Evolutionary conservation across 2,329 filamentous ascomycete genomes (phyloP), one percentile per base, ranked within the genome.

Genomic region (Cladobotryum mycophilum): DNA sequence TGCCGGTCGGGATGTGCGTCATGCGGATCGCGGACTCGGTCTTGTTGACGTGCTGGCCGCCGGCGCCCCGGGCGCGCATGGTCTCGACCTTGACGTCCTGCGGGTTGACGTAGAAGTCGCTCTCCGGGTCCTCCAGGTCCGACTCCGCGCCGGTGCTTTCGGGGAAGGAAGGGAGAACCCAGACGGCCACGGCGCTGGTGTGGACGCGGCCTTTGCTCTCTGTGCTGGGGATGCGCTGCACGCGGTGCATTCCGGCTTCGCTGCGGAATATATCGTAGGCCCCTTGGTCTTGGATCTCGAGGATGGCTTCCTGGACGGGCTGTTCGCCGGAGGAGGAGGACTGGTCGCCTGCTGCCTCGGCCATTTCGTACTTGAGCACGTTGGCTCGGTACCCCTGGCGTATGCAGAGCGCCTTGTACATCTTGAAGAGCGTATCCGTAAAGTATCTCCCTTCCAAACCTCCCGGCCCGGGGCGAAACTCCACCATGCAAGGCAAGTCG

Each of bases 31-130:
- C 93, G 30, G 89, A 96, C 72, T 99, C 93, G 0, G 93, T 99
- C 67, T 92, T 96, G 72, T 99, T 99, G 65, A 99, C 93, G 70
- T 99, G 93, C 72, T 99, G 93, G 1, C 93, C 93, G 33, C 93
- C 93, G 0, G 93, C 92, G 53, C 93, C 93, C 42, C 89, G 77
- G 0, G 93, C 90, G 14, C 91, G 81, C 91, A 97, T 96, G 54
- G 90, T 89, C 65, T 99, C 93, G 17, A 82, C 76, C 47, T 79
- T 79, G 20, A 99, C 89, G 53, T 99, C 92, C 54, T 83, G 78
- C 5, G 88, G 82, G 63, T 95, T 82, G 53, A 99, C 78, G 71
- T 91, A 96, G 71, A 95, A 96, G 64, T 96, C 88, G 67, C 88
- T 95, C 50, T 84, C 85, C 0, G 92, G 92, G 61, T 97, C 86